Percentiles rank a stretch among this genome's conserved stretches.
Conservation (phyloP, 164 flowering plant genomes). For the Vitis labrusca region DNA sequence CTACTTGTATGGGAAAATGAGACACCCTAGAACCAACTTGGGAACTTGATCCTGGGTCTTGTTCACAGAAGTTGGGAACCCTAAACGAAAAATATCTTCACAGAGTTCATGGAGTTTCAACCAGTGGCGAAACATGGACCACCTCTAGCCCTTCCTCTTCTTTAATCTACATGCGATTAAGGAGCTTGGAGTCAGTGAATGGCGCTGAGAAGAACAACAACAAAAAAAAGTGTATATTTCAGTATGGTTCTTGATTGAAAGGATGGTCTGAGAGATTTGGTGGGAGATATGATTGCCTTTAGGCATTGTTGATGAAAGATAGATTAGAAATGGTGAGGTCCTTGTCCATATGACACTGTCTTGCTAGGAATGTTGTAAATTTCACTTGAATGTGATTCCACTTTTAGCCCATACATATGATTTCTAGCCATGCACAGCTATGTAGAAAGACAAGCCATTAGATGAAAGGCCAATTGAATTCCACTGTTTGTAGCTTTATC, state of each 20-base stretch:
- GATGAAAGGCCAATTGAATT: not conserved
- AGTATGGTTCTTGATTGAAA: not conserved
- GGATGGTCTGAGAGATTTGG: slow-evolving; percentile 13
- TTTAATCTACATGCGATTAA: too few species aligned
- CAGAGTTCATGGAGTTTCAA: too few species aligned
- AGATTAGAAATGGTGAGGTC: slow-evolving; percentile 2
- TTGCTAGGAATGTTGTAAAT: slow-evolving; percentile 11
- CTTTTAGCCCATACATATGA: not conserved
- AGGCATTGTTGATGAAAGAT: slow-evolving; percentile 5
- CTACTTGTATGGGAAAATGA: slow-evolving; percentile 16
- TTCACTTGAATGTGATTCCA: slow-evolving; percentile 9
- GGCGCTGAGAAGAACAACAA: too few species aligned
- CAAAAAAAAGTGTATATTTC: too few species aligned
- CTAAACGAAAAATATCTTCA: not conserved
- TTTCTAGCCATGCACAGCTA: slow-evolving; percentile 2
- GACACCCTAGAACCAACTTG: slow-evolving; percentile 8
- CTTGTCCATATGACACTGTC: slow-evolving; percentile 19
- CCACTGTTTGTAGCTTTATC: not conserved
- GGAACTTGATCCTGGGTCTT: slow-evolving; percentile 29
- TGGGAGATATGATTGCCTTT: slow-evolving; percentile 3
- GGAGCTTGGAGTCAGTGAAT: too few species aligned
- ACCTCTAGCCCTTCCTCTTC: too few species aligned
- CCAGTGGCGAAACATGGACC: too few species aligned
- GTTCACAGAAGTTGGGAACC: not conserved
- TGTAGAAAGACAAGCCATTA: slow-evolving; percentile 8